Base-by-base conservation (phyloP, 2,329 filamentous ascomycete species). In the Phyllosticta capitalensis region DNA sequence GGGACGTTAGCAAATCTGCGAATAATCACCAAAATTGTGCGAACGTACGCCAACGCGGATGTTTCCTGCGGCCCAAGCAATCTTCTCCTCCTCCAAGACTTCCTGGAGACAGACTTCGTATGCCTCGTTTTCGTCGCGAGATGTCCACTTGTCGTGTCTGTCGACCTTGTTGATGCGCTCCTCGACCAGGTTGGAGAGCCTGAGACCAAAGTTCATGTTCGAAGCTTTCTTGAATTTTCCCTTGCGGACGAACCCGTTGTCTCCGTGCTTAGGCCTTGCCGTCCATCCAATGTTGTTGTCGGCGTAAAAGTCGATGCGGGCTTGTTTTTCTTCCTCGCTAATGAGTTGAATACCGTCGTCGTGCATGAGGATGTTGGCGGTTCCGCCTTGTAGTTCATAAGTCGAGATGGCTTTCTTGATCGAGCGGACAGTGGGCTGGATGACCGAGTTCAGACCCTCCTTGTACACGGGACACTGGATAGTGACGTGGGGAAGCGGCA, bases 401-500 rank as follows among this genome's bases (percentile, higher is more conserved):
- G 76, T 79, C 1, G 76, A 77, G 17, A 79, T 79, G 26, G 77
- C 77, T 67, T 89, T 85, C 45, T 62, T 62, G 58, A 62, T 59
- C 6, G 49, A 57, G 19, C 61, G 55, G 22, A 61, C 55, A 3
- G 50, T 53, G 5, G 56, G 58, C 6, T 54, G 54, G 50, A 64
- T 62, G 56, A 64, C 90, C 62, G 79, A 83, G 38, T 76, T 76
- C 2, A 95, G 79, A 64, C 89, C 89, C 71, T 95, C 90, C 72
- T 92, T 94, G 77, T 94, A 95, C 0, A 95, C 88, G 4, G 90
- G 90, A 71, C 89, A 92, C 69, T 95, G 90, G 50, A 95, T 88
- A 2, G 76, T 79, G 63, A 90, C 79, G 68, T 90, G 88, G 1
- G 87, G 88, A 17, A 92, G 79, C 24, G 77, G 69, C 6, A 52